Evolutionary conservation across 768 basidiomycete species (phyloP).

Genomic region (Naganishia friedmannii): DNA sequence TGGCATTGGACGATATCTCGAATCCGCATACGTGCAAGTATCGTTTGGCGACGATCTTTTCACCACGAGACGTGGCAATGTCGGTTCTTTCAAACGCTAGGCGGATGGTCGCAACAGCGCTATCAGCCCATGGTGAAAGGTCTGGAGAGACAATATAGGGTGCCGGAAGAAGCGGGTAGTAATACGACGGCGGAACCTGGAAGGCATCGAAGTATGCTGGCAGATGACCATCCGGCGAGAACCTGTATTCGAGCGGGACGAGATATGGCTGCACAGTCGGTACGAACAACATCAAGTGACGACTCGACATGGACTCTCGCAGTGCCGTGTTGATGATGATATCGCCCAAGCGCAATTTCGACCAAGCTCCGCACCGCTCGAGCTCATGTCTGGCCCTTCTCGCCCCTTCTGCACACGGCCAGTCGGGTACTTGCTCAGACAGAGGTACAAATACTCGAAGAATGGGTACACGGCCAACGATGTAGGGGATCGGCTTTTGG

Average conservation of each 20-base stretch:
- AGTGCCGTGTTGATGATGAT: constrained; percentile 49
- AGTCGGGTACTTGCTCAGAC: constrained; percentile 39
- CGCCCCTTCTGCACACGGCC: constrained; percentile 50
- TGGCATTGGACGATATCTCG: constrained; percentile 32
- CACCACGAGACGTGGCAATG: constrained; percentile 47
- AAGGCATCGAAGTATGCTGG: constrained; percentile 49
- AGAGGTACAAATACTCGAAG: constrained; percentile 50
- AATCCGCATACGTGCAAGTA: constrained; percentile 52
- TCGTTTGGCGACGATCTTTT: constrained; percentile 48
- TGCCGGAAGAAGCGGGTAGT: constrained; percentile 45
- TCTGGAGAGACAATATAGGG: constrained; percentile 49
- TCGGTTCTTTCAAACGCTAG: constrained; percentile 50
- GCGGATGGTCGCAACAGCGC: constrained; percentile 39
- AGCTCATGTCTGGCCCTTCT: constrained; percentile 39
- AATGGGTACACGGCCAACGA: constrained; percentile 41
- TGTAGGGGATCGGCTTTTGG: constrained; percentile 45
- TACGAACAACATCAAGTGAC: constrained; percentile 46
- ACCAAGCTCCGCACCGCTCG: constrained; percentile 48
- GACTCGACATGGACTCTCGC: constrained; percentile 37
- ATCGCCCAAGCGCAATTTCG: constrained; percentile 43
- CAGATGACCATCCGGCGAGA: constrained; percentile 40
- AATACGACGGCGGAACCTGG: constrained; percentile 48
- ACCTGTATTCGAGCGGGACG: constrained; percentile 46
- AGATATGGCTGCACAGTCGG: constrained; percentile 46
- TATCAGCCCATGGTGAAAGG: constrained; percentile 43